Evolutionary conservation across 805 yeast species (phyloP).

Genomic region (Peterozyma xylosa): DNA sequence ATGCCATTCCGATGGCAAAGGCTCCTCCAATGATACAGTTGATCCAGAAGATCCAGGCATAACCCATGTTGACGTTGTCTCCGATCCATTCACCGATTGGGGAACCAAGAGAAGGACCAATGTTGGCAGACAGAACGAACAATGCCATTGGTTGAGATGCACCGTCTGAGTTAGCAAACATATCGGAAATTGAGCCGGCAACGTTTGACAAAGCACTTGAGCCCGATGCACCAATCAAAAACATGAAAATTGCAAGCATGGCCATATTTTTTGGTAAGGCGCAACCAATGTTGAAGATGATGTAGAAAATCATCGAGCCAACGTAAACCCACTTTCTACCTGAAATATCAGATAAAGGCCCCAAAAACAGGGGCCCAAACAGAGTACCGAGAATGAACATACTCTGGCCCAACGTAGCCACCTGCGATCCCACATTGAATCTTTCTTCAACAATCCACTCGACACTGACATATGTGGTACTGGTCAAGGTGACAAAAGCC

Average conservation of each 20-base stretch:
- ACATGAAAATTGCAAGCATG: conserved; percentile 24
- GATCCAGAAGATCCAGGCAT: conserved; percentile 24
- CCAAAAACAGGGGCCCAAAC: conserved; percentile 26
- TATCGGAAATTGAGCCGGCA: conserved; percentile 28
- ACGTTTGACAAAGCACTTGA: conserved; percentile 25
- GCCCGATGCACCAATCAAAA: conserved; percentile 23
- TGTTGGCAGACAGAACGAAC: conserved; percentile 25
- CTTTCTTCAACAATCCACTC: conserved; percentile 20
- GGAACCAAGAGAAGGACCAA: conserved; percentile 28
- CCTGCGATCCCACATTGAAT: conserved; percentile 20
- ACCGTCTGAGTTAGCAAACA: conserved; percentile 24
- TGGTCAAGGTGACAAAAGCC: conserved; percentile 22
- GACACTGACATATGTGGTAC: conserved; percentile 24
- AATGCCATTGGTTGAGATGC: conserved; percentile 28
- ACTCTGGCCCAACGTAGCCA: conserved; percentile 26
- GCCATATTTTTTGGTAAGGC: conserved; percentile 26
- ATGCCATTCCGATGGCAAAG: conserved; percentile 13
- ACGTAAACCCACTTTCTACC: conserved; percentile 30
- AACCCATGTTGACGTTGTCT: conserved; percentile 20
- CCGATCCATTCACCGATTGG: conserved; percentile 27
- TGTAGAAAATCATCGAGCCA: conserved; percentile 18
- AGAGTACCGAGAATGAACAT: conserved; percentile 28
- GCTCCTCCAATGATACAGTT: conserved; percentile 23
- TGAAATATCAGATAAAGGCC: conserved; percentile 27
- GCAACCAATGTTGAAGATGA: conserved; percentile 24